A percentile compares a stretch with the other conserved stretches of the same genome.
These are phyloP conservation scores for Ettlia oleoabundans DNA, from an alignment of 139 green algal genomes.

Conservation along the genomic window DNA sequence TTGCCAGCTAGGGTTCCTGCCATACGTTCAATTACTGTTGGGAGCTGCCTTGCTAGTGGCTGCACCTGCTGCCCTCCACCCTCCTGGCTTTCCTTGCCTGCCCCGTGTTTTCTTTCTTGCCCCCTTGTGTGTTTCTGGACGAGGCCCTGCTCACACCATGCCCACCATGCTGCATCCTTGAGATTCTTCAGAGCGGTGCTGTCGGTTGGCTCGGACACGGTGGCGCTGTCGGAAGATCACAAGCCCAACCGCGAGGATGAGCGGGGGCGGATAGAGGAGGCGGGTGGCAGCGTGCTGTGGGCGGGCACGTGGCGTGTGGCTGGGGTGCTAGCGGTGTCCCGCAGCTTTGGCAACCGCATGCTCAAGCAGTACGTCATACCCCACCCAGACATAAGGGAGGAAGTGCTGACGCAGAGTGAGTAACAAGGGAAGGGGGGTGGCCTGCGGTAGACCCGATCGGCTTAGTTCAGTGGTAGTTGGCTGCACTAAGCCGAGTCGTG, in stretches of 20 bases:
- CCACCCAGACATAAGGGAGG: slow-evolving; percentile 79
- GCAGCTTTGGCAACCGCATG: slow-evolving; percentile 94
- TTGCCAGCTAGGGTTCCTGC: no score
- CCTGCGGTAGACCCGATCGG: no score
- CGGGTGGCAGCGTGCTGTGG: slow-evolving; percentile 91
- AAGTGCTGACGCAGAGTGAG: slow-evolving; percentile 57
- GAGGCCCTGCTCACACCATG: no score
- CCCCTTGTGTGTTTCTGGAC: background rate
- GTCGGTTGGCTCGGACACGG: slow-evolving; percentile 32
- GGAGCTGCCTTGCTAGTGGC: no score
- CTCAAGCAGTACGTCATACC: slow-evolving; percentile 91
- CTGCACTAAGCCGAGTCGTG: no score
- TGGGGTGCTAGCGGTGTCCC: slow-evolving; percentile 94
- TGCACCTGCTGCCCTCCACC: no score
- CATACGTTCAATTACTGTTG: no score
- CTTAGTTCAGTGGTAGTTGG: no score
- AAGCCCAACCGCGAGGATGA: slow-evolving; percentile 95
- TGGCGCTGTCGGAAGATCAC: slow-evolving; percentile 88
- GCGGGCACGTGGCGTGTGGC: slow-evolving; percentile 95
- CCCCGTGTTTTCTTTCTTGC: no score
- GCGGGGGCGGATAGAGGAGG: slow-evolving; percentile 87
- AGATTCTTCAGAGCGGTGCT: slow-evolving; percentile 2
- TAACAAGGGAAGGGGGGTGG: background rate
- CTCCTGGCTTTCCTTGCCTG: no score
- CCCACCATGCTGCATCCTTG: no score